These are phyloP conservation scores for Leishmania amazonensis DNA, from an alignment of 208 protist species.

Conservation along the genomic window DNA sequence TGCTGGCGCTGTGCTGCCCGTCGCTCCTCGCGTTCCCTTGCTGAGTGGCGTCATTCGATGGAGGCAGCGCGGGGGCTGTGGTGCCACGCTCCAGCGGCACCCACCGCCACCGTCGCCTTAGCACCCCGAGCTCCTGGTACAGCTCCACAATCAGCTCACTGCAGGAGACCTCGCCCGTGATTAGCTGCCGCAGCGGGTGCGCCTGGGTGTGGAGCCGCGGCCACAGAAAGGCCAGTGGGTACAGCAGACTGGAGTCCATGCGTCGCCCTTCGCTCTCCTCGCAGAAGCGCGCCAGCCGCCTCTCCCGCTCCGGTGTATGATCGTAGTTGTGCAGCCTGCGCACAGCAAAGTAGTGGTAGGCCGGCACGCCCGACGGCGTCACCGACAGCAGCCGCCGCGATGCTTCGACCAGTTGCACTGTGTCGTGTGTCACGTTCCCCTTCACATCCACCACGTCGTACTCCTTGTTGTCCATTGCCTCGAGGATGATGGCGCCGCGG, in stretches of 20 bases:
- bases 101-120: conserved; percentile 50
- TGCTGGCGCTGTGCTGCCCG: neutral
- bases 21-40: neutral
- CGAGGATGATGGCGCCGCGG: conserved; percentile 66
- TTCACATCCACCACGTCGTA: conserved; percentile 59
- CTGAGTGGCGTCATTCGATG: neutral
- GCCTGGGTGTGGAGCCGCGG: conserved; percentile 45
- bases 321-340: conserved; percentile 51
- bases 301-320: conserved; percentile 32
- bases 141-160: conserved; percentile 74
- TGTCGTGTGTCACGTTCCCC: conserved; percentile 47
- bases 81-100: conserved; percentile 26
- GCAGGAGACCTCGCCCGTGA: conserved; percentile 49
- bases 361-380: conserved; percentile 22
- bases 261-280: conserved; percentile 32
- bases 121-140: conserved; percentile 65
- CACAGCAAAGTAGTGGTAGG: conserved; percentile 69
- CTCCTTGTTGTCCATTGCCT: conserved; percentile 81
- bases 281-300: conserved; percentile 27
- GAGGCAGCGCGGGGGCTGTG: neutral
- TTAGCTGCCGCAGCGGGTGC: conserved; percentile 21
- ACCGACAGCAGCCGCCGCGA: conserved; percentile 48
- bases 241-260: conserved; percentile 45
- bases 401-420: conserved; percentile 70
- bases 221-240: conserved; percentile 51